Conservation (phyloP, 345 rosid genomes). For the Aquilaria malaccensis region DNA sequence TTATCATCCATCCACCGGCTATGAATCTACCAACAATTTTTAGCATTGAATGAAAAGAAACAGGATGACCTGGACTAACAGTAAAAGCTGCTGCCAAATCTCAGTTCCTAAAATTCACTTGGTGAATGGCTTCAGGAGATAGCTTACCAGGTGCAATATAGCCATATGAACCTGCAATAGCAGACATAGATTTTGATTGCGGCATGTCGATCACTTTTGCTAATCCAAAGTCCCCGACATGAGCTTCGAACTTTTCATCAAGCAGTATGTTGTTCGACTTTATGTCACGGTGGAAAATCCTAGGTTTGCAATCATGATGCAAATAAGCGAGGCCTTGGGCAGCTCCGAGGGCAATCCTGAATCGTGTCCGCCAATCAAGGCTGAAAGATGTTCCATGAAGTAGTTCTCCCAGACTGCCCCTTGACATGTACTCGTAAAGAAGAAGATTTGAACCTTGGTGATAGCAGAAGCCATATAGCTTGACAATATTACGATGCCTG, state of each 20-base stretch:
- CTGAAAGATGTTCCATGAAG: slow-evolving; percentile 46
- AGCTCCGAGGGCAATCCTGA: slow-evolving; percentile 76
- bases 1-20: no score
- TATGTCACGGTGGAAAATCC: slow-evolving; percentile 87
- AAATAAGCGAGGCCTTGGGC: slow-evolving; percentile 78
- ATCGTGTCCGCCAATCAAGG: slow-evolving; percentile 74
- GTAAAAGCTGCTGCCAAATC: no score
- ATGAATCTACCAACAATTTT: no score
- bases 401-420: slow-evolving; percentile 70
- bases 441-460: slow-evolving; percentile 90
- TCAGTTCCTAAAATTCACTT: neutral
- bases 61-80: no score
- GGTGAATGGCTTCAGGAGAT: slow-evolving; percentile 1
- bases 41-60: no score
- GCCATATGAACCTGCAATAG: slow-evolving; percentile 95
- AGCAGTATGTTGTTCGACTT: slow-evolving; percentile 80
- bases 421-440: slow-evolving; percentile 61
- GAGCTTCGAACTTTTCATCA: slow-evolving; percentile 79
- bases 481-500: slow-evolving; percentile 85
- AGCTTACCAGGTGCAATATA: slow-evolving; percentile 84
- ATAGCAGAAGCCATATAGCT: slow-evolving; percentile 78
- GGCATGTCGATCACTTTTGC: slow-evolving; percentile 94
- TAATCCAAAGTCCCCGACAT: slow-evolving; percentile 86
- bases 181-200: slow-evolving; percentile 85
- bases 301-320: slow-evolving; percentile 88